phyloP scores from a whole-genome alignment of 345 rosid genomes.

The Eucalyptus pumila region DNA sequence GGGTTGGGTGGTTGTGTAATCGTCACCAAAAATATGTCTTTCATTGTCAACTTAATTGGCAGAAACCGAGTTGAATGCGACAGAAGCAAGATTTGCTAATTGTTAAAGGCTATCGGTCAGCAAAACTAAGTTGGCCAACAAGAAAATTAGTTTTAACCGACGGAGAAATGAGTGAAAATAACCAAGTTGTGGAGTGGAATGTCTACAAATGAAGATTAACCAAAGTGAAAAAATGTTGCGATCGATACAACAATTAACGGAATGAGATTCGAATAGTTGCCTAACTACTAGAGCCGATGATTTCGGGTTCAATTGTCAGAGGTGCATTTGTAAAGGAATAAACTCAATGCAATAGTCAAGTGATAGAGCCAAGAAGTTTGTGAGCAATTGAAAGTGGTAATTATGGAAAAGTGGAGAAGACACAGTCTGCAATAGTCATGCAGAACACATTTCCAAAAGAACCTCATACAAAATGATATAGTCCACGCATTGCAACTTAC shows the following conservation, averaged over 20 bases:
- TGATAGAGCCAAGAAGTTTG: neutral
- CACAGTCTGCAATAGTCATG: too few relatives aligned
- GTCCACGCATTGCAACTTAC: too few relatives aligned
- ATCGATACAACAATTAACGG: neutral
- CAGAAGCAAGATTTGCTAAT: neutral
- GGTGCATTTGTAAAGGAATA: neutral
- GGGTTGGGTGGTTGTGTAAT: neutral
- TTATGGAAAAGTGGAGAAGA: neutral
- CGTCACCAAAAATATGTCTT: neutral
- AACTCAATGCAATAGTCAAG: neutral
- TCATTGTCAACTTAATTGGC: neutral
- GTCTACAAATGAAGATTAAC: neutral
- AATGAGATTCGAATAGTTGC: neutral
- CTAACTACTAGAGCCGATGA: neutral
- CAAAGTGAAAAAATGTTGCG: neutral
- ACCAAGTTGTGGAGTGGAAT: neutral
- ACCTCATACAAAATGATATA: too few relatives aligned
- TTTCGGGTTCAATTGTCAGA: neutral
- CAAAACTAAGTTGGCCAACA: neutral
- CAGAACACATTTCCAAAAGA: too few relatives aligned
- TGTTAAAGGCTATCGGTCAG: neutral
- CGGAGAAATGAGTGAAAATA: neutral
- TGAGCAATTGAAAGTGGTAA: neutral
- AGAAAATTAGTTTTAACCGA: neutral
- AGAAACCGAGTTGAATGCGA: neutral